phyloP scores from a whole-genome alignment of 2,329 filamentous ascomycete genomes.

The Ophiostoma triangulosporum region DNA sequence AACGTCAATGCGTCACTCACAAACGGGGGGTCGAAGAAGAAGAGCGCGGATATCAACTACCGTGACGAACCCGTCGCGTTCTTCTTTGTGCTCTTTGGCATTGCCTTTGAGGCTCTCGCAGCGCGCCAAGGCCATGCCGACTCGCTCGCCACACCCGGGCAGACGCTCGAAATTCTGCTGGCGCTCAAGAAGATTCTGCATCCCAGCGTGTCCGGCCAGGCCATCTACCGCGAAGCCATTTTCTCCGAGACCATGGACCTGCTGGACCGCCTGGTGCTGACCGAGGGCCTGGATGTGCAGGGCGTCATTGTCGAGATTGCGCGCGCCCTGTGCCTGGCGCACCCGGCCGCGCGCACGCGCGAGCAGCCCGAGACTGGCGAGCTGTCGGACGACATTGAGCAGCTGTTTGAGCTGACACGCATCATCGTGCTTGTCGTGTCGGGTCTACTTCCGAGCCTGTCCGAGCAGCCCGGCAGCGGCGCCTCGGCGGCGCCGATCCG shows the following conservation, averaged over 20 bases:
- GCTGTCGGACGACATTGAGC: slow-evolving; percentile 91
- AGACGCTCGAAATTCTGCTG: slow-evolving; percentile 70
- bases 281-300: slow-evolving; percentile 79
- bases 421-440: slow-evolving; percentile 91
- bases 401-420: slow-evolving; percentile 89
- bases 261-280: slow-evolving; percentile 81
- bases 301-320: slow-evolving; percentile 89
- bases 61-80: slow-evolving; percentile 95
- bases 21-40: slow-evolving; percentile 32
- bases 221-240: slow-evolving; percentile 89
- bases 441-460: slow-evolving; percentile 71
- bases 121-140: slow-evolving; percentile 57
- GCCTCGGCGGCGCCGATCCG: slow-evolving; percentile 32
- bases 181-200: slow-evolving; percentile 91
- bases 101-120: slow-evolving; percentile 90
- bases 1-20: neutral
- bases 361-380: slow-evolving; percentile 57
- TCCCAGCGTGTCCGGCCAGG: slow-evolving; percentile 87
- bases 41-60: slow-evolving; percentile 73
- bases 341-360: slow-evolving; percentile 70
- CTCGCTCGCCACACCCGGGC: slow-evolving; percentile 57
- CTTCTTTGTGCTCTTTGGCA: slow-evolving; percentile 95
- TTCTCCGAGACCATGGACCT: slow-evolving; percentile 97
- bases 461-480: slow-evolving; percentile 16
- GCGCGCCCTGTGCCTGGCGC: slow-evolving; percentile 74